Base-by-base conservation (phyloP, 345 rosid genomes). In the Hypericum androsaemum region DNA sequence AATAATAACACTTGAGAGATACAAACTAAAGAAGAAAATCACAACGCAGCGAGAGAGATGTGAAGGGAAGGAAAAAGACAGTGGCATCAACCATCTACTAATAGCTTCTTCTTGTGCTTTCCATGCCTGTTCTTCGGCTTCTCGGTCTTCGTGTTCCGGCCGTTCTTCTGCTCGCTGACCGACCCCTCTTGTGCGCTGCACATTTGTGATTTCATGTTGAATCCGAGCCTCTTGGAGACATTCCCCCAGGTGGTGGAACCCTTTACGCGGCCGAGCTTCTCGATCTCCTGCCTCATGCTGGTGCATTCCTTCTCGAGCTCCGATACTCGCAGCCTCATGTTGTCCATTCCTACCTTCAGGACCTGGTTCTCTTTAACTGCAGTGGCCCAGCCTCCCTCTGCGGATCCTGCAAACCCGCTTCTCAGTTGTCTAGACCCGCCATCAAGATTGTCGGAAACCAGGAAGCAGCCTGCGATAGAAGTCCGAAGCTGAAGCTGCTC, bases 401-500 rank as follows among this genome's bases (percentile, higher is more conserved):
- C 53, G 9, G 95, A 74, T 51, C 86, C 84, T 15, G 77, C 80
- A 53, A 72, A 58, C 28, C 96, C 95, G 7, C 86, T 85, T 76
- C 95, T 77, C 62, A 85, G 53, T 61, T 82, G 89, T 58, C 97
- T 82, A 52, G 98, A 83, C 55, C 84, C 32, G 32, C 32, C 86
- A 10, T 92, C 98, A 0, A 88, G 94, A 69, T 88, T 88, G 65
- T 88, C 98, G 12, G 98, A 90, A 49, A 87, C 95, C 41, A 83
- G 74, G 65, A 92, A 82, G 71, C 98, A 92, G 39, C 98, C 95
- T 0, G 98, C 97, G 14, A 92, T 87, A 37, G 97, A 88, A 43
- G 94, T 92, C 74, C 95, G 72, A 16, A 92, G 96, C 81, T 92
- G 98, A 57, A 88, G 98, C 82, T 92, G 98, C 84, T 92, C 98